phyloP scores from a whole-genome alignment of 352 stramenopile species.

The Globisporangium camurandrum region DNA sequence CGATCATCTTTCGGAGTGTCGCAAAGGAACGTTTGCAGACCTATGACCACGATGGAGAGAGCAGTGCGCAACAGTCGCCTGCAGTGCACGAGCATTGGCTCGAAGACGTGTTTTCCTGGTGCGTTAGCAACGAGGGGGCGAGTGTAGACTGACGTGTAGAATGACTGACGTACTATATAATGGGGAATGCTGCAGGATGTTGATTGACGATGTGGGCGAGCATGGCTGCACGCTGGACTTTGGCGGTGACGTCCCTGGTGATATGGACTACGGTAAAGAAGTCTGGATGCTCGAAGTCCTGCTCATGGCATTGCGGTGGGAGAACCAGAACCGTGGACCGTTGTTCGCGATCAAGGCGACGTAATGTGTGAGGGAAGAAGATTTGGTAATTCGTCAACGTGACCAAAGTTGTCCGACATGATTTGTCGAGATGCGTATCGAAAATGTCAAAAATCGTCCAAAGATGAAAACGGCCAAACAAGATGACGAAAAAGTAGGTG shows the following conservation, averaged over 20 bases:
- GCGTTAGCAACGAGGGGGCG: too few species aligned
- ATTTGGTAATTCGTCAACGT: too few species aligned
- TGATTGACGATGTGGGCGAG: slow-evolving; percentile 17
- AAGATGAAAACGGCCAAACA: too few species aligned
- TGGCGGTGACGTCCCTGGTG: slow-evolving; percentile 35
- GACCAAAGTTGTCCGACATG: too few species aligned
- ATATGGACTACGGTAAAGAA: slow-evolving; percentile 24
- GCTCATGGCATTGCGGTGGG: slow-evolving; percentile 50
- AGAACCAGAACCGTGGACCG: slow-evolving; percentile 37
- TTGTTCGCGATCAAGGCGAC: slow-evolving; percentile 25
- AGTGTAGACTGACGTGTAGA: too few species aligned
- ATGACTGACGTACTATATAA: too few species aligned
- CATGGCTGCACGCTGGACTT: slow-evolving; percentile 38
- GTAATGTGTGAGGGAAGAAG: too few species aligned
- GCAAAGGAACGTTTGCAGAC: slow-evolving; percentile 14
- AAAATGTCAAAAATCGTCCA: too few species aligned
- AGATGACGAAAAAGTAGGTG: too few species aligned
- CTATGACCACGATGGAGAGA: slow-evolving; percentile 2
- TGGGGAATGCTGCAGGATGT: neutral
- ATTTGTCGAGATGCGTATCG: too few species aligned
- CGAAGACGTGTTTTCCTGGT: slow-evolving; percentile 59
- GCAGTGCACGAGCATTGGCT: slow-evolving; percentile 39
- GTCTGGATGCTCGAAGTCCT: slow-evolving; percentile 65
- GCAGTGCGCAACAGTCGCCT: neutral
- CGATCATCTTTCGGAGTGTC: slow-evolving; percentile 40